Evolutionary conservation across 768 basidiomycete genomes (phyloP).

Genomic region (Galerina marginata): DNA sequence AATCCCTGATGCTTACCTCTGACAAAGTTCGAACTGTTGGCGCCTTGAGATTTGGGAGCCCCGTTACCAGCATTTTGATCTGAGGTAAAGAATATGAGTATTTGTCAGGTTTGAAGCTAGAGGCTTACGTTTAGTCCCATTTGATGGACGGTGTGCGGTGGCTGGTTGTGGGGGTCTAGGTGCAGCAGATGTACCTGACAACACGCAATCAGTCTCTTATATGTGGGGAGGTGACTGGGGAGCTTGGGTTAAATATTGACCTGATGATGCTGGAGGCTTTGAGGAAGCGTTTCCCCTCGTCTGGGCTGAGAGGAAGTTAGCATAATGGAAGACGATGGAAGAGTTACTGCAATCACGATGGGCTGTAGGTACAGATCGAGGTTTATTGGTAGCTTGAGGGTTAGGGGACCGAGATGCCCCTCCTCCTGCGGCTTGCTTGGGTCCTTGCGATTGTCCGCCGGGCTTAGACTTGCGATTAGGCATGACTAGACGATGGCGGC

Average conservation of each 20-base stretch:
- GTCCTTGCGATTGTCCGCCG: slow-evolving; percentile 20
- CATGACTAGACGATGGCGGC: slow-evolving; percentile 16
- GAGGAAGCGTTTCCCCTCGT: slow-evolving; percentile 14
- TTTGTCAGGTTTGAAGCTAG: slow-evolving; percentile 13
- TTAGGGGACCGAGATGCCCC: slow-evolving; percentile 19
- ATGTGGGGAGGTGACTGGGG: slow-evolving; percentile 5
- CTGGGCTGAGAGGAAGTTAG: slow-evolving; percentile 19
- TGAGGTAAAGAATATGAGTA: slow-evolving; percentile 8
- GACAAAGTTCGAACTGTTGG: slow-evolving; percentile 18
- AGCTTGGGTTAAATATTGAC: slow-evolving; percentile 13
- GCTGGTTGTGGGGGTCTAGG: slow-evolving; percentile 19
- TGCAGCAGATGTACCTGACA: slow-evolving; percentile 19
- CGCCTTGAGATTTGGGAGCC: slow-evolving; percentile 17
- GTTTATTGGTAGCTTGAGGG: slow-evolving; percentile 21
- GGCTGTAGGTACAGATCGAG: slow-evolving; percentile 17
- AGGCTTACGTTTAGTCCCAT: slow-evolving; percentile 21
- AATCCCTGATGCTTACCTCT: slow-evolving; percentile 22
- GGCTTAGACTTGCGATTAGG: slow-evolving; percentile 18
- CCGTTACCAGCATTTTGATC: slow-evolving; percentile 16
- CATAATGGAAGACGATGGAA: slow-evolving; percentile 18
- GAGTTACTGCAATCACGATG: slow-evolving; percentile 19
- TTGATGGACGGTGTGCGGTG: slow-evolving; percentile 19
- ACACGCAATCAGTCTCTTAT: slow-evolving; percentile 17
- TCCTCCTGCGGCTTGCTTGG: slow-evolving; percentile 18
- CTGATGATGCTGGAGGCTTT: slow-evolving; percentile 18